phyloP scores from a whole-genome alignment of 805 yeast genomes.

The Metschnikowia gruessii region DNA sequence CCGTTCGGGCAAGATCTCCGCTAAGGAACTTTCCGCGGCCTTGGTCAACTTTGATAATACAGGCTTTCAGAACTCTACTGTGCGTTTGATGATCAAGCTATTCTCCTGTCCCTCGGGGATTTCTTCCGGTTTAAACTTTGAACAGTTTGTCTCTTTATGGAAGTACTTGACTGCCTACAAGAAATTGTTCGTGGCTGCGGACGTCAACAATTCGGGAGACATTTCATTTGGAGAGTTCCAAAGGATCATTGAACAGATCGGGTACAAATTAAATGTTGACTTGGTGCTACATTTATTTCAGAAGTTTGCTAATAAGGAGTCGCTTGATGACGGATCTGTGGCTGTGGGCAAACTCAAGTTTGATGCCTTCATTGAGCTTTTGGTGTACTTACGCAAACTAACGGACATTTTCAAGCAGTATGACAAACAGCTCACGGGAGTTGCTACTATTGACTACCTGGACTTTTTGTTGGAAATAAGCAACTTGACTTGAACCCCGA shows the following conservation, averaged over 20 bases:
- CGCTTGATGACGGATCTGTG: conserved; percentile 21
- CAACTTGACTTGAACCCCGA: conserved; percentile 22
- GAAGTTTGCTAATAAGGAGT: conserved; percentile 46
- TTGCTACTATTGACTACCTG: conserved; percentile 62
- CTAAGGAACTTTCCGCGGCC: conserved; percentile 55
- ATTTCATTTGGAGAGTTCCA: conserved; percentile 67
- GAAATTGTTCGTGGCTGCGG: conserved; percentile 59
- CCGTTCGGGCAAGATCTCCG: conserved; percentile 52
- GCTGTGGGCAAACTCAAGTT: conserved; percentile 54
- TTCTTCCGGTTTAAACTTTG: conserved; percentile 39
- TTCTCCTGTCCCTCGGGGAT: conserved; percentile 42
- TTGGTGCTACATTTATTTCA: conserved; percentile 57
- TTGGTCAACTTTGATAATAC: conserved; percentile 64
- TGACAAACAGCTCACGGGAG: conserved; percentile 72
- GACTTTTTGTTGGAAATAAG: conserved; percentile 59
- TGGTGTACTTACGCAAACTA: conserved; percentile 71
- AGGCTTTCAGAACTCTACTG: conserved; percentile 57
- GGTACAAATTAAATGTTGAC: conserved; percentile 57
- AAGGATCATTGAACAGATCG: conserved; percentile 59
- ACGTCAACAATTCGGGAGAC: conserved; percentile 53
- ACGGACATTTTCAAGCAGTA: conserved; percentile 77
- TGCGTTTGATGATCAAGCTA: conserved; percentile 58
- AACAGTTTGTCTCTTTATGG: conserved; percentile 68
- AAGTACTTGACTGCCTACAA: conserved; percentile 66
- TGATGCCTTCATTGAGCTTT: conserved; percentile 77